These are phyloP conservation scores for Begonia peltatifolia DNA, from an alignment of 306 rosid species.

Conservation along the genomic window DNA sequence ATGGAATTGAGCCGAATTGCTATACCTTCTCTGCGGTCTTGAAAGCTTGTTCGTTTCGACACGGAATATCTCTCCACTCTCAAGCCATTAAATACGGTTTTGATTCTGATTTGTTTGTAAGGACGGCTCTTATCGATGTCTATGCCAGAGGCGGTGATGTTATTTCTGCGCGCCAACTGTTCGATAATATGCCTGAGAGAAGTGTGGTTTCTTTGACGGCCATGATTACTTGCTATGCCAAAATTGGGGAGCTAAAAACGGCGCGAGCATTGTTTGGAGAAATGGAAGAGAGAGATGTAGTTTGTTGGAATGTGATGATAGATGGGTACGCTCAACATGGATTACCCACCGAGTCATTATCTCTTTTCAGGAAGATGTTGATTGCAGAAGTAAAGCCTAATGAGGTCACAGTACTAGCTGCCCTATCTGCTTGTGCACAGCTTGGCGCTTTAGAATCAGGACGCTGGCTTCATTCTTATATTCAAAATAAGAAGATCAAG, in stretches of 20 bases:
- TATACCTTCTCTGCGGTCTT: constrained; percentile 56
- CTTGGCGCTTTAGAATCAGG: constrained; percentile 70
- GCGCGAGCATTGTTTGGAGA: constrained; percentile 41
- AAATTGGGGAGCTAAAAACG: constrained; percentile 39
- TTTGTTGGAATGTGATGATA: constrained; percentile 85
- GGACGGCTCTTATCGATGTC: constrained; percentile 46
- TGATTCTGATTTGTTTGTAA: constrained; percentile 32
- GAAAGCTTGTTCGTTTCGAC: constrained; percentile 23
- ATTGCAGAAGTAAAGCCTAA: constrained; percentile 35
- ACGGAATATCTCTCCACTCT: constrained; percentile 33
- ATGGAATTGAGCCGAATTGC: constrained; percentile 42
- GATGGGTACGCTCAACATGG: constrained; percentile 65
- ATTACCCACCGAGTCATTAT: constrained; percentile 42
- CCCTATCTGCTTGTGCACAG: constrained; percentile 66
- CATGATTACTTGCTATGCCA: constrained; percentile 52
- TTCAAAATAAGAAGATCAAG: constrained; percentile 22
- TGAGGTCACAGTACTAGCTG: constrained; percentile 49
- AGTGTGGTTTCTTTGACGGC: constrained; percentile 50
- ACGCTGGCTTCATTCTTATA: constrained; percentile 58
- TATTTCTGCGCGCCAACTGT: constrained; percentile 36
- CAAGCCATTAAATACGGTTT: constrained; percentile 38
- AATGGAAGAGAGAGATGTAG: constrained; percentile 39
- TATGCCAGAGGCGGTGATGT: constrained; percentile 56
- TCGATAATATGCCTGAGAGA: constrained; percentile 51
- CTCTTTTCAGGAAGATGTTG: constrained; percentile 52